Conservation (phyloP, 2,329 filamentous ascomycete species). For the Sporothrix brasiliensis region DNA sequence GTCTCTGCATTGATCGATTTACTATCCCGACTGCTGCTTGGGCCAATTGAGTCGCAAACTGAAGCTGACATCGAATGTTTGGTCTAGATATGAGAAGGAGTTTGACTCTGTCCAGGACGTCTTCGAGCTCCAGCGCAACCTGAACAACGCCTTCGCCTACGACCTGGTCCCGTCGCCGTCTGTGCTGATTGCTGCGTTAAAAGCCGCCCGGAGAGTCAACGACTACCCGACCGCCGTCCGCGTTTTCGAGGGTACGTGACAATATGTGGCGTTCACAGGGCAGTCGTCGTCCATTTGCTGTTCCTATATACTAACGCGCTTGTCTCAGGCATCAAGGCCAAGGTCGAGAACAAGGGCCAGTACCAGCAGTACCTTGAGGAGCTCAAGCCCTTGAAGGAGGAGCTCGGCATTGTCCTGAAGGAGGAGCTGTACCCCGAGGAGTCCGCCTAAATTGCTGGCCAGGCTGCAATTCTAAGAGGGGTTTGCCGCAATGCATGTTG, state of each 20-base stretch:
- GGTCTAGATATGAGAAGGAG: constrained; percentile 93
- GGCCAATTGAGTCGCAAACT: constrained; percentile 33
- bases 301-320: neutral
- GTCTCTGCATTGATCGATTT: neutral
- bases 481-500: neutral
- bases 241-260: constrained; percentile 87
- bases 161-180: constrained; percentile 95
- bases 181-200: constrained; percentile 88
- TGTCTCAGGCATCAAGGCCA: constrained; percentile 85
- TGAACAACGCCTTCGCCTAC: constrained; percentile 99
- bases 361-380: constrained; percentile 96
- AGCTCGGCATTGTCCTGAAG: constrained; percentile 88
- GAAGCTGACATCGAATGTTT: constrained; percentile 46
- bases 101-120: constrained; percentile 97
- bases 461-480: neutral
- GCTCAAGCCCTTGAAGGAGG: constrained; percentile 89
- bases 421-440: constrained; percentile 80
- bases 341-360: constrained; percentile 97
- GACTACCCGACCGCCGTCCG: constrained; percentile 98
- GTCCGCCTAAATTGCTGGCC: constrained; percentile 27
- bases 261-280: neutral
- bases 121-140: constrained; percentile 96
- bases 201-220: constrained; percentile 93
- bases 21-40: neutral
- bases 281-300: neutral